Percentiles rank a stretch among this genome's conserved stretches.
Evolutionary conservation across 768 basidiomycete species (phyloP).

Genomic region (Pholiota molesta): DNA sequence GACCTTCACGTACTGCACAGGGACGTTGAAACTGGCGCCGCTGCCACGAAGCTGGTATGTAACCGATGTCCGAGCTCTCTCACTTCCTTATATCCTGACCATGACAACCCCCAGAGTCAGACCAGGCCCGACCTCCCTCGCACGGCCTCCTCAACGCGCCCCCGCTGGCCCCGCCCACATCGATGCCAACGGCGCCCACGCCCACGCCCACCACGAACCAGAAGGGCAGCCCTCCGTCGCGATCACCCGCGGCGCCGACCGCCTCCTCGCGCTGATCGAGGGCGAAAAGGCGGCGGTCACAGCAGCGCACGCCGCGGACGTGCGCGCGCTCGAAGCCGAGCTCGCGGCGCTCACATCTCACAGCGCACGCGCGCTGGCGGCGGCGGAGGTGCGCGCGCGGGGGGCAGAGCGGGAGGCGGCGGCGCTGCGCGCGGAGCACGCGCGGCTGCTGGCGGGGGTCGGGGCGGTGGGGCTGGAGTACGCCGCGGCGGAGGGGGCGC

Average conservation of each 20-base stretch:
- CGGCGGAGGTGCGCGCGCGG: not conserved
- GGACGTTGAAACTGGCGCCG: not conserved
- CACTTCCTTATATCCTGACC: not conserved
- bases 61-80: not conserved
- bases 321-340: conserved; percentile 10
- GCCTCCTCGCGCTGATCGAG: conserved; percentile 22
- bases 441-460: conserved; percentile 9
- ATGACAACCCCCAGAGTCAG: not conserved
- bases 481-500: not conserved
- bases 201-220: not conserved
- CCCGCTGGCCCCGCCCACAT: not conserved
- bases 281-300: conserved; percentile 16
- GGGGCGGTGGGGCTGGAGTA: conserved; percentile 15
- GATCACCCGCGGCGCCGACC: conserved; percentile 24
- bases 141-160: not conserved
- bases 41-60: not conserved
- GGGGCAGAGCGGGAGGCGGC: not conserved
- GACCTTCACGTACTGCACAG: too few species aligned
- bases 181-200: not conserved
- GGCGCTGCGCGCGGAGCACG: conserved; percentile 9
- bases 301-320: conserved; percentile 9
- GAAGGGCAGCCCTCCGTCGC: not conserved
- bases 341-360: conserved; percentile 1
- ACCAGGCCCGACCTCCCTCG: not conserved
- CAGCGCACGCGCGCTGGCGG: not conserved